phyloP scores from a whole-genome alignment of 2,329 filamentous ascomycete genomes.

The Aspergillus tamarii region DNA sequence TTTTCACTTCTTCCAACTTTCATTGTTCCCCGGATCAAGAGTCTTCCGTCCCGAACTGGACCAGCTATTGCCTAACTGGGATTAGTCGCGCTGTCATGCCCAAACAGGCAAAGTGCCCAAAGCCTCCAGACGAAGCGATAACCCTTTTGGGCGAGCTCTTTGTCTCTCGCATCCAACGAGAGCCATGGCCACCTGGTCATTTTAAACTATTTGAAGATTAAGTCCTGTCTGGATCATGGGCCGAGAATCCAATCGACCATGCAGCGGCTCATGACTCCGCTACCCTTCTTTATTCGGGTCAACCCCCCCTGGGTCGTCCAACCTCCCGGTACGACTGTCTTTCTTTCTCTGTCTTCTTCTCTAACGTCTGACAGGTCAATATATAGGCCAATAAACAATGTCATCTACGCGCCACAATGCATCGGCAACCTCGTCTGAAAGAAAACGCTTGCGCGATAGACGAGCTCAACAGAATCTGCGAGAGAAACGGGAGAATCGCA shows the following conservation, averaged over 20 bases:
- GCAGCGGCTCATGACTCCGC: background rate
- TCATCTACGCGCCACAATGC: constrained; percentile 1
- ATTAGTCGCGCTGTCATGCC: background rate
- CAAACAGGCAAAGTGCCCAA: background rate
- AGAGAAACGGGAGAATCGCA: constrained; percentile 8
- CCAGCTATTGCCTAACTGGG: no score
- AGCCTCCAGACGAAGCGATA: background rate
- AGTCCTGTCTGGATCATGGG: background rate
- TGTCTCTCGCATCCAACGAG: background rate
- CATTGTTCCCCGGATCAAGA: no score
- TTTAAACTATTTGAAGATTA: background rate
- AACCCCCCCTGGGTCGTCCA: background rate
- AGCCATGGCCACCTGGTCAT: background rate
- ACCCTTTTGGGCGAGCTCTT: background rate
- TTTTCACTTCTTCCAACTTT: background rate
- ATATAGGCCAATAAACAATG: background rate
- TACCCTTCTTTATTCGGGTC: background rate
- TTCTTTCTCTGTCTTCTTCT: background rate
- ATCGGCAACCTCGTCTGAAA: constrained; percentile 8
- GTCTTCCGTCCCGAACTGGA: no score
- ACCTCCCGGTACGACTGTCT: background rate
- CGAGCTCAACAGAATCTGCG: constrained; percentile 14
- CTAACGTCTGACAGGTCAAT: background rate
- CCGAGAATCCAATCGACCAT: background rate
- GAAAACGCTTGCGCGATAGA: constrained; percentile 15